phyloP scores from a whole-genome alignment of 306 rosid species.

The Quercus bicolor region DNA sequence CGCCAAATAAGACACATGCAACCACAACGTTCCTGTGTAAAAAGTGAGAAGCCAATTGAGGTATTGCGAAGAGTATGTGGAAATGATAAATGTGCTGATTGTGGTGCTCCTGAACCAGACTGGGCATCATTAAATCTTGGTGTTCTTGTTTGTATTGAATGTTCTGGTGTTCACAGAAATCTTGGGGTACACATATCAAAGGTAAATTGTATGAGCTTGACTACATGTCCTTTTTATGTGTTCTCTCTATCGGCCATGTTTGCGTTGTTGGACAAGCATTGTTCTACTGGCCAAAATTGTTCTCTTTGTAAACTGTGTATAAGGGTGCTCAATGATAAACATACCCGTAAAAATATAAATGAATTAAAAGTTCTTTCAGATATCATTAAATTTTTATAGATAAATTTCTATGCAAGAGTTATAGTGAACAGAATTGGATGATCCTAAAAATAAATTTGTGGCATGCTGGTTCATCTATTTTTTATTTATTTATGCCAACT shows the following conservation, averaged over 20 bases:
- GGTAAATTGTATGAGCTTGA: conserved; percentile 39
- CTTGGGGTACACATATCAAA: conserved; percentile 99
- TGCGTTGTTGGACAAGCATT: neutral
- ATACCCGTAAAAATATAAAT: neutral
- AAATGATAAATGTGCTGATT: conserved; percentile 96
- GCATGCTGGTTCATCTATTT: neutral
- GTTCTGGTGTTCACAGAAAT: conserved; percentile 99
- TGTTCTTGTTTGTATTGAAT: conserved; percentile 97
- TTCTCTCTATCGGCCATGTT: conserved; percentile 9
- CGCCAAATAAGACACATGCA: conserved; percentile 74
- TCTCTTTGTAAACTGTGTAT: neutral
- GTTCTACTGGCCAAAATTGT: neutral
- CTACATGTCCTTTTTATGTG: neutral
- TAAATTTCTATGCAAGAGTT: neutral
- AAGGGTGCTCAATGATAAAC: conserved; percentile 14
- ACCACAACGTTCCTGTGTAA: conserved; percentile 68
- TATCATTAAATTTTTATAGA: neutral
- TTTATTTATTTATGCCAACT: conserved; percentile 2
- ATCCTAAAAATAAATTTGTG: neutral
- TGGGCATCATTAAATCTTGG: conserved; percentile 99
- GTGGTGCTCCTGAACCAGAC: conserved; percentile 96
- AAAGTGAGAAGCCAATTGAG: conserved; percentile 92
- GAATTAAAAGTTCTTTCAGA: neutral
- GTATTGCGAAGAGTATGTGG: conserved; percentile 80
- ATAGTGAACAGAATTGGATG: neutral